Base-by-base conservation (phyloP, 1,139 yeast genomes). In the Geotrichum armillariae region DNA sequence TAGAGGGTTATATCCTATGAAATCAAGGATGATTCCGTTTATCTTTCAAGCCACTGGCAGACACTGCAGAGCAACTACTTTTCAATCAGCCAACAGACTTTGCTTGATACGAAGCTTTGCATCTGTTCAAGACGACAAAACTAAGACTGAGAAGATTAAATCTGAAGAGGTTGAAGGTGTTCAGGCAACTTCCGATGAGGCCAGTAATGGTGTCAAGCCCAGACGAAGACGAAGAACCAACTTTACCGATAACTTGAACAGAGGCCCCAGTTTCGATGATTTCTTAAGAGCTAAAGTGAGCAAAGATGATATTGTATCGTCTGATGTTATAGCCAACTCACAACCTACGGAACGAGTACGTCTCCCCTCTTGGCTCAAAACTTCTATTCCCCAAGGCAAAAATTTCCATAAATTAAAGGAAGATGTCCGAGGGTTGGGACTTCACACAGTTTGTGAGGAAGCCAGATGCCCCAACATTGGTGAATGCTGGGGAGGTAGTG, bases 401-500 rank as follows among this genome's bases (percentile, higher is more conserved):
- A 83, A 86, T 41, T 93, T 80, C 69, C 83, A 83, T 62, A 83
- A 80, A 60, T 76, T 94, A 59, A 90, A 91, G 65, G 78, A 82
- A 41, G 99, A 94, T 64, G 85, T 94, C 36, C 77, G 91, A 55
- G 97, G 94, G 56, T 73, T 94, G 55, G 89, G 89, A 57, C 74
- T 94, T 50, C 86, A 96, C 36, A 91, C 99, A 0, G 99, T 94
- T 27, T 94, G 99, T 71, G 98, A 93, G 67, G 99, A 93, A 65
- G 99, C 99, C 8, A 84, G 93, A 64, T 94, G 99, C 70, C 99
- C 99, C 17, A 94, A 94, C 66, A 94, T 94, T 54, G 97, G 98
- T 47, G 99, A 94, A 68, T 94, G 99, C 70, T 94, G 99, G 99
- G 98, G 99, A 49, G 99, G 99, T 31, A 82, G 85, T 63, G 82